phyloP scores from a whole-genome alignment of 2,329 filamentous ascomycete genomes.

The Alternaria sp. region DNA sequence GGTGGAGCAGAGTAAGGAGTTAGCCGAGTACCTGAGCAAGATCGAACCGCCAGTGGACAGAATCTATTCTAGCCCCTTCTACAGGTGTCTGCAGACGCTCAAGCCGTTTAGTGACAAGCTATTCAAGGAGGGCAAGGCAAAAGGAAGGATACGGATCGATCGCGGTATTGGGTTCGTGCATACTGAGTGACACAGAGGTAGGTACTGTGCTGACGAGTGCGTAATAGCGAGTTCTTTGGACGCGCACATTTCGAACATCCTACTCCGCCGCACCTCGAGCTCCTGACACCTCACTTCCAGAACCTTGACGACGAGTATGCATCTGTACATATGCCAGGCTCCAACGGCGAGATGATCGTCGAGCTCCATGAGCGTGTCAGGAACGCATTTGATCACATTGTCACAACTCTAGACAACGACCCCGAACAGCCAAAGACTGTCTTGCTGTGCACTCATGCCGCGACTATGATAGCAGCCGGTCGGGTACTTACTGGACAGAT shows the following conservation, averaged over 20 bases:
- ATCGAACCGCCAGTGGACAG: conserved; percentile 72
- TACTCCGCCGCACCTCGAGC: conserved; percentile 68
- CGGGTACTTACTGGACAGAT: conserved; percentile 79
- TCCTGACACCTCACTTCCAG: conserved; percentile 72
- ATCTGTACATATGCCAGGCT: conserved; percentile 70
- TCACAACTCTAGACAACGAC: conserved; percentile 72
- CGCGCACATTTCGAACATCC: conserved; percentile 86
- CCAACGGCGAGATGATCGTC: conserved; percentile 78
- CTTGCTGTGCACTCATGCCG: conserved; percentile 87
- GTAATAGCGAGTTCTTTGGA: conserved; percentile 80
- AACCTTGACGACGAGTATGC: conserved; percentile 63
- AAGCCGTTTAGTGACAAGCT: conserved; percentile 47
- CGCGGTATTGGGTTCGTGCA: conserved; percentile 58
- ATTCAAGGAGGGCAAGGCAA: conserved; percentile 36
- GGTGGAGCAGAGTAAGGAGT: conserved; percentile 79
- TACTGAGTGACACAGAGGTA: not conserved
- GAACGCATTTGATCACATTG: conserved; percentile 71
- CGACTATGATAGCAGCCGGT: conserved; percentile 84
- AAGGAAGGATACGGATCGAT: conserved; percentile 58
- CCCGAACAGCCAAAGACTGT: conserved; percentile 71
- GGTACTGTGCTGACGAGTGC: not conserved
- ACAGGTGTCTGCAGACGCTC: conserved; percentile 49
- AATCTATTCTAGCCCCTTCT: conserved; percentile 68
- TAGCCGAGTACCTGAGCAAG: conserved; percentile 68
- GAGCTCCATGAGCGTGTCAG: conserved; percentile 83